Conservation (phyloP, 495 filamentous ascomycete genomes). For the Staphylotrichum longicolle region DNA sequence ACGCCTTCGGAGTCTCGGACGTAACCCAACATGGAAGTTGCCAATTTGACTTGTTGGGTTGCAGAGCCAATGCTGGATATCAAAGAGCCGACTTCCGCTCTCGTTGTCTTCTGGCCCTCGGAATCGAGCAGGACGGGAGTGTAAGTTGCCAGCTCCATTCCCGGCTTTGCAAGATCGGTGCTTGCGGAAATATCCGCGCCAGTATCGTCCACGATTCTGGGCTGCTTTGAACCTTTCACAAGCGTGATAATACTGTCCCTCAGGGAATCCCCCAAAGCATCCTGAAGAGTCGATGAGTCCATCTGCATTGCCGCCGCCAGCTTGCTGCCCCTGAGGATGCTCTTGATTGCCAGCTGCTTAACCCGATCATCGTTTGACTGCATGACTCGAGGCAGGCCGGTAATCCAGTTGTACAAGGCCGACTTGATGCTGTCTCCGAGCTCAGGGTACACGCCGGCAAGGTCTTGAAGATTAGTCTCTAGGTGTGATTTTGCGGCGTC, state of each 20-base stretch:
- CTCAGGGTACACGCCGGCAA: constrained; percentile 60
- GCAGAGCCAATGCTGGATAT: constrained; percentile 47
- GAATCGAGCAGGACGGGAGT: constrained; percentile 61
- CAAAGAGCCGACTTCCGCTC: constrained; percentile 49
- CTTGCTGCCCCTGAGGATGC: constrained; percentile 70
- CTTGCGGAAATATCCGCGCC: constrained; percentile 25
- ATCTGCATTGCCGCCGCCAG: constrained; percentile 62
- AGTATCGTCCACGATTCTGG: constrained; percentile 28
- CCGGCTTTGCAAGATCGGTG: constrained; percentile 27
- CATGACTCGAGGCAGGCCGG: constrained; percentile 76
- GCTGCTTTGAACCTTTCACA: constrained; percentile 37
- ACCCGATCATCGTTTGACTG: constrained; percentile 76
- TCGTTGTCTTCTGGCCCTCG: constrained; percentile 62
- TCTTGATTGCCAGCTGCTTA: constrained; percentile 68
- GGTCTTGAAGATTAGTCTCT: constrained; percentile 54
- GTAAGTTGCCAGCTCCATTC: constrained; percentile 46
- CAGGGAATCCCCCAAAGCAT: constrained; percentile 62
- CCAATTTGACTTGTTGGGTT: constrained; percentile 46
- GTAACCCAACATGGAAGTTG: constrained; percentile 58
- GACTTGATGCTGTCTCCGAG: constrained; percentile 67
- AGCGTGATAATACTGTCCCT: constrained; percentile 57
- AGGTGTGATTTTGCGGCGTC: constrained; percentile 45
- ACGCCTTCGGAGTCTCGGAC: constrained; percentile 54
- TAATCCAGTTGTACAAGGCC: constrained; percentile 76
- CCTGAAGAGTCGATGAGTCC: constrained; percentile 68